Evolutionary conservation across 1,139 yeast genomes (phyloP), one percentile per base, ranked within the genome.

Genomic region (Pichia sp.): DNA sequence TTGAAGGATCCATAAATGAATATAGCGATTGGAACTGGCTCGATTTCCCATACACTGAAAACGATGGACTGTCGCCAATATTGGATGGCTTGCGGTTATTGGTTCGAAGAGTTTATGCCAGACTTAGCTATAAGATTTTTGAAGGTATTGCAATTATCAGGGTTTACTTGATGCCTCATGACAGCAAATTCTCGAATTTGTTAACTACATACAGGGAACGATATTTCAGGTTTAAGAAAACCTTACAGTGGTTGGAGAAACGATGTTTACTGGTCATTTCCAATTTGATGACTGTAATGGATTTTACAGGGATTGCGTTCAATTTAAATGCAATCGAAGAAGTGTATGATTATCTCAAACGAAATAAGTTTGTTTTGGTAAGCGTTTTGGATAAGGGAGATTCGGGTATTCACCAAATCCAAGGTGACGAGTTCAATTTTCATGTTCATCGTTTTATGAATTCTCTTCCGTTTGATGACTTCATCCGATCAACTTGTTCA

Each of bases 11-110:
- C 23, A 16, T 16, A 16, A 16, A 16, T 16, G 23, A 16, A 16
- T 16, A 16, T 16, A 29, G 36, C 55, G 73, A 64, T 0, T 81
- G 85, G 85, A 57, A 49, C 47, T 79, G 84, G 85, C 60, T 55
- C 4, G 79, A 76, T 52, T 55, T 62, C 4, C 68, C 69, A 1
- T 56, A 49, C 41, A 4, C 4, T 35, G 48, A 44, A 31, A 28
- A 40, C 26, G 40, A 39, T 1, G 39, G 44, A 5, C 5, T 43
- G 8, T 45, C 50, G 3, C 41, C 45, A 9, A 44, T 44, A 2
- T 43, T 76, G 4, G 47, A 51, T 9, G 73, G 71, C 40, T 51
- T 77, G 27, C 59, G 64, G 8, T 71, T 70, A 43, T 64, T 79
- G 34, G 57, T 69, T 3, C 55, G 62, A 10, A 62, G 67, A 46